phyloP scores from a whole-genome alignment of 148 eudicot genomes.

The Rhododendron mucronatum region DNA sequence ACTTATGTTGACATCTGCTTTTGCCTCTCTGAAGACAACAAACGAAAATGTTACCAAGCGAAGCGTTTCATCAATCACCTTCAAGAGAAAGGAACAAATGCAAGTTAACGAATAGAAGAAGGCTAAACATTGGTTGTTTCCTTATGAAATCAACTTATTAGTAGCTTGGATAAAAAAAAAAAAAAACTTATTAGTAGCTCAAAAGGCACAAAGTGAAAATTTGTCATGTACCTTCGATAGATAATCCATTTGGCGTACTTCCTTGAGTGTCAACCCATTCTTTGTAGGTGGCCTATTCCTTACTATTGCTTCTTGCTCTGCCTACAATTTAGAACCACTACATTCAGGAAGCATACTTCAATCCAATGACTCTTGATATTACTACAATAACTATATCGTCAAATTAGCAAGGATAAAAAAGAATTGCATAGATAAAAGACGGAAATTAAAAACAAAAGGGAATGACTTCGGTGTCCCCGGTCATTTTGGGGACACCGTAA shows the following conservation, averaged over 20 bases:
- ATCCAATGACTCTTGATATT: background rate
- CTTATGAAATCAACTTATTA: background rate
- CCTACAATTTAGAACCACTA: constrained; percentile 26
- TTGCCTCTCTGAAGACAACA: constrained; percentile 78
- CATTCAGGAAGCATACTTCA: background rate
- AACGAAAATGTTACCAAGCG: constrained; percentile 74
- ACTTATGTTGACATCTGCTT: constrained; percentile 44
- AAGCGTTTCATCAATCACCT: constrained; percentile 94
- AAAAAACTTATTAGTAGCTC: background rate
- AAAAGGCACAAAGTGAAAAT: background rate
- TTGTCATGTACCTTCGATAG: constrained; percentile 51
- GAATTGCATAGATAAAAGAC: background rate
- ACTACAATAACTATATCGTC: background rate
- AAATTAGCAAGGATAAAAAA: background rate
- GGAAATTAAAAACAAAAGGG: background rate
- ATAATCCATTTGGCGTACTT: constrained; percentile 73
- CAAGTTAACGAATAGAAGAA: too few species aligned
- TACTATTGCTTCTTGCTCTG: constrained; percentile 72
- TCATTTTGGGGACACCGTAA: too few species aligned
- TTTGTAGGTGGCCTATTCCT: constrained; percentile 55
- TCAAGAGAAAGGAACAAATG: background rate
- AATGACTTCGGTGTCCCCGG: too few species aligned
- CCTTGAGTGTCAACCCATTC: constrained; percentile 63
- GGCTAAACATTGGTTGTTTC: background rate
- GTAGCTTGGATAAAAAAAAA: too few species aligned